A percentile compares a stretch with the other conserved stretches of the same genome.
Conservation (phyloP, 768 basidiomycete genomes). For the Thelephora aurantiotincta region DNA sequence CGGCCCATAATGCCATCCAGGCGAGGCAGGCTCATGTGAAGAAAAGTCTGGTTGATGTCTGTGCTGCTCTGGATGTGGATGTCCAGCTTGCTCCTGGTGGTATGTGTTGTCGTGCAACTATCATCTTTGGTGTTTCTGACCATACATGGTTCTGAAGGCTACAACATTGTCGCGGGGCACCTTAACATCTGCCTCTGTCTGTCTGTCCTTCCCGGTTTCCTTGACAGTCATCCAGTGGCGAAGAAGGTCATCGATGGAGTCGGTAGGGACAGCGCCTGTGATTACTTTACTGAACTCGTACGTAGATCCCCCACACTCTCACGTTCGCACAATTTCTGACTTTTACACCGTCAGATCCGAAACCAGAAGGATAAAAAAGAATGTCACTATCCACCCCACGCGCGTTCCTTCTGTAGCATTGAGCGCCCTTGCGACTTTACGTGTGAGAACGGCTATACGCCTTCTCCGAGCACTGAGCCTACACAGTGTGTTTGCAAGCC, state of each 20-base stretch:
- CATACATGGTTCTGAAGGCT: background rate
- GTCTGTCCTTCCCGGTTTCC: slow-evolving; percentile 15
- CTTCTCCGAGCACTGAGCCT: slow-evolving; percentile 2
- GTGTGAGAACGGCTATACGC: slow-evolving; percentile 15
- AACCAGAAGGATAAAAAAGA: slow-evolving; percentile 7
- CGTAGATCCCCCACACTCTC: background rate
- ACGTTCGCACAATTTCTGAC: background rate
- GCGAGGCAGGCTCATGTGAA: slow-evolving; percentile 6
- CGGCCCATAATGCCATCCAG: background rate
- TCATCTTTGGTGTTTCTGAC: background rate
- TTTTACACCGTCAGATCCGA: slow-evolving; percentile 12
- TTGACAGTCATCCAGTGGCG: slow-evolving; percentile 13
- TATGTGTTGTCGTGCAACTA: background rate
- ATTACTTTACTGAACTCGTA: slow-evolving; percentile 14
- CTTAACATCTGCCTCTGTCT: slow-evolving; percentile 18
- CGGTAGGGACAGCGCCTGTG: slow-evolving; percentile 12
- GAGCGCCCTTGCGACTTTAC: slow-evolving; percentile 16
- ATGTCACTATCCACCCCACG: slow-evolving; percentile 21
- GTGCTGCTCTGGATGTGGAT: slow-evolving; percentile 8
- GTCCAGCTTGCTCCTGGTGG: slow-evolving; percentile 4
- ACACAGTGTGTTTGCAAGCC: slow-evolving; percentile 17
- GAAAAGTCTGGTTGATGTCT: slow-evolving; percentile 8
- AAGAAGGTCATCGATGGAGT: slow-evolving; percentile 13
- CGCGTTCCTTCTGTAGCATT: slow-evolving; percentile 8
- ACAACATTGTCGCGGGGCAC: background rate